Evolutionary conservation across 2,329 filamentous ascomycete species (phyloP).

Genomic region (Emmonsiellopsis sp.): DNA sequence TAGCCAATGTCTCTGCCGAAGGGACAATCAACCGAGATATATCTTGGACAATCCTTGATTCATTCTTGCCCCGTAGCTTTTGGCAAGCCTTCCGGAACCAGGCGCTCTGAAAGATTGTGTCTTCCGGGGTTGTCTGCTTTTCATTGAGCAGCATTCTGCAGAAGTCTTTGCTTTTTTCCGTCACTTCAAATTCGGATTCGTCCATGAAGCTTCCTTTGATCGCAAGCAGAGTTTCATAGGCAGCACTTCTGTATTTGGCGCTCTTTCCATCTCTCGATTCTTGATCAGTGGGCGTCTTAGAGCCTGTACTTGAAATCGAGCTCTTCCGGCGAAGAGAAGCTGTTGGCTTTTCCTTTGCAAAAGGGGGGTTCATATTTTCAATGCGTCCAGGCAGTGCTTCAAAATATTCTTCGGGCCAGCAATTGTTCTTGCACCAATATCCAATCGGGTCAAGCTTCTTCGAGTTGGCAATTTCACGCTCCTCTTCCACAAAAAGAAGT

Average conservation of each 20-base stretch:
- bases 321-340: slow-evolving; percentile 15
- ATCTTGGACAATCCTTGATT: too few relatives aligned
- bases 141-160: background rate
- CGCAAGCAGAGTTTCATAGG: background rate
- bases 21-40: too few relatives aligned
- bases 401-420: slow-evolving; percentile 22
- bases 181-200: background rate
- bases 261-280: slow-evolving; percentile 13
- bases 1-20: too few relatives aligned
- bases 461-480: background rate
- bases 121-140: background rate
- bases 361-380: slow-evolving; percentile 20
- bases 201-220: background rate
- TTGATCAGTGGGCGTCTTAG: slow-evolving; percentile 12
- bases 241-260: slow-evolving; percentile 9
- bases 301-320: slow-evolving; percentile 8
- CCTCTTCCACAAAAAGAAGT: background rate
- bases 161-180: background rate
- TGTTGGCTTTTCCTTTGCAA: slow-evolving; percentile 23
- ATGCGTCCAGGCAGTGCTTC: slow-evolving; percentile 2
- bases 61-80: too few relatives aligned
- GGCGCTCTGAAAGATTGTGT: slow-evolving; percentile 26
- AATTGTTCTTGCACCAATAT: slow-evolving; percentile 18
- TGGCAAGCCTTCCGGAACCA: too few relatives aligned
- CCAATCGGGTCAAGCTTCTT: slow-evolving; percentile 11